These are phyloP conservation scores for Elsinoe necatrix DNA, from an alignment of 2,329 filamentous ascomycete species.

Conservation along the genomic window DNA sequence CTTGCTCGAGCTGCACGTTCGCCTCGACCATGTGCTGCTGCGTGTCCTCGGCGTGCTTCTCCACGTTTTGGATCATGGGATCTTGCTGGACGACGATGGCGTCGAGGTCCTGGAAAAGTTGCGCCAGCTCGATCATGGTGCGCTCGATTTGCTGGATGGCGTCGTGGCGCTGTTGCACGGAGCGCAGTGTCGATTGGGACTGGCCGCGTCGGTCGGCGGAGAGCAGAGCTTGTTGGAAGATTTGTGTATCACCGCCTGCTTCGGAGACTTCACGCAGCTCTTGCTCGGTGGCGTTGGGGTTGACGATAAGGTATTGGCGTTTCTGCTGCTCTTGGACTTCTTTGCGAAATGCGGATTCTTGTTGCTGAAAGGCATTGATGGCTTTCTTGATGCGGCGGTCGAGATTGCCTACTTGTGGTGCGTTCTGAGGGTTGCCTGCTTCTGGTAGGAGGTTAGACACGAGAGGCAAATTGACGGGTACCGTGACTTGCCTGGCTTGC, in stretches of 20 bases:
- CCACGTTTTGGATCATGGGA: constrained; percentile 67
- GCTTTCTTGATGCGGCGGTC: constrained; percentile 72
- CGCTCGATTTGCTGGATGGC: constrained; percentile 87
- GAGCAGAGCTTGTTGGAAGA: constrained; percentile 82
- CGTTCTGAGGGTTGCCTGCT: constrained; percentile 62
- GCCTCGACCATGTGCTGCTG: constrained; percentile 76
- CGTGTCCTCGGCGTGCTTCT: constrained; percentile 78
- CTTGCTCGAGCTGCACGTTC: constrained; percentile 73
- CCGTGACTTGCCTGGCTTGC: constrained; percentile 40
- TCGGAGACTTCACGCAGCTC: constrained; percentile 74
- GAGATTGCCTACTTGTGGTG: constrained; percentile 70
- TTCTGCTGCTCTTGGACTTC: constrained; percentile 75
- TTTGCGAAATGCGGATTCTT: constrained; percentile 73
- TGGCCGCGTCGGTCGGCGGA: constrained; percentile 73
- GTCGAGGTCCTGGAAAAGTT: constrained; percentile 86
- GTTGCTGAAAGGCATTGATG: constrained; percentile 71
- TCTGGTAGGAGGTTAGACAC: constrained; percentile 39
- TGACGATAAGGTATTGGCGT: constrained; percentile 83
- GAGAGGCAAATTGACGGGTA: too few species aligned
- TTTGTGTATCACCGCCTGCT: constrained; percentile 61
- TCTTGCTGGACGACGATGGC: constrained; percentile 81
- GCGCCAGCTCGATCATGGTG: constrained; percentile 77
- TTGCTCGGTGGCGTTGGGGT: constrained; percentile 66
- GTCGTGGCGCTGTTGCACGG: constrained; percentile 73
- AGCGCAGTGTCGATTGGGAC: constrained; percentile 67